Evolutionary conservation across 306 rosid species (phyloP), one percentile per base, ranked within the genome.

Genomic region (Casuarina glauca): DNA sequence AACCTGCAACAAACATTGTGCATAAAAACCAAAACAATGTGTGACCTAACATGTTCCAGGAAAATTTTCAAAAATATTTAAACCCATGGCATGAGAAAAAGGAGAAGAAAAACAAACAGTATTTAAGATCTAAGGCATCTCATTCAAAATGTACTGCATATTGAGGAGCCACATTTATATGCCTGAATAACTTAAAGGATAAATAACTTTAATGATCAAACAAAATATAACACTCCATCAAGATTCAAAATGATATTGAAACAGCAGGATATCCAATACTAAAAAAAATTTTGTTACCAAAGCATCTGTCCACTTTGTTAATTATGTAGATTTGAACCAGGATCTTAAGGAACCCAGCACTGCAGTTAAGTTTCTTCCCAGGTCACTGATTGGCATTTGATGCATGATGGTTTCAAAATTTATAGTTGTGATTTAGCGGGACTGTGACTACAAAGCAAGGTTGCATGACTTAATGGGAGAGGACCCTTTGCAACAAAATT

Each of bases 1-100:
- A 79, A 75, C 89, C 98, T 92, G 93, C 85, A 71, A 72, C 35
- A 73, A 73, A 78, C 17, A 52, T 44, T 73, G n/a, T 6, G 61
- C 13, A 54, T 50, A 53, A 58, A 35, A 75, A 71, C 55, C 32
- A 46, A 63, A 10, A 36, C 42, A 19, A 42, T 32, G 32, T 32
- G 32, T 42, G 32, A 42, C 50, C 26, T 16, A 17, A 66, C 32
- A 42, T 35, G 50, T 16, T 42, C 50, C 4, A 13, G 1, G 44
- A 35, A 36, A 4, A 32, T 35, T 61, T 60, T 2, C 41, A 15
- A 7, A 35, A 63, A 3, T 16, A 1, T 42, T 17, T 6, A 16
- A 66, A 66, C 35, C 16, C 6, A n/a, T 66, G 35, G 5, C 71
- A 16, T 66, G 49, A 66, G 42, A 58, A 41, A 41, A 42, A 4